Base-by-base conservation (phyloP, 306 rosid genomes). In the Trifolium dubium region DNA sequence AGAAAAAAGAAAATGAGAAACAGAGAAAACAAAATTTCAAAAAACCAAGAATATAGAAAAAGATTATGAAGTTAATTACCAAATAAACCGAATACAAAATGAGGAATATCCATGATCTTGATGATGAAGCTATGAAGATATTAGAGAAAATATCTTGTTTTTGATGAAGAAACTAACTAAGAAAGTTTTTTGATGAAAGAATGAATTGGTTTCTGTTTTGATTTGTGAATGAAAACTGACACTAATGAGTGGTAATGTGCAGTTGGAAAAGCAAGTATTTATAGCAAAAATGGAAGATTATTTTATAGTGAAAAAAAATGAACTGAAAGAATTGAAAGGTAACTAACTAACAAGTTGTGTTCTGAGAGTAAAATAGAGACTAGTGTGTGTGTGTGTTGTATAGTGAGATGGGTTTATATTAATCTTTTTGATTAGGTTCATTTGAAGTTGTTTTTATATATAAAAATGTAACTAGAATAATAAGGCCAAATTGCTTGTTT, bases 21-120 rank as follows among this genome's bases (percentile, higher is more conserved):
- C 65, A 28, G 62, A 73, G 76, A 46, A 19, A 51, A 15, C 31
- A 15, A 5, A 47, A 30, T 63, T 66, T 5, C 8, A 35, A 32
- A 31, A 13, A 39, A 19, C 28, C 29, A 59, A 49, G 47, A 67
- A 40, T 10, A 6, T 10, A n/a, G 34, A 10, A 10, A 6, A 72
- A 40, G 34, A 47, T 28, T 10, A 43, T 17, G 2, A 31, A 4
- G 5, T 18, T 34, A 63, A 40, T 0, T 63, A 94, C 98, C 98
- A 39, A 86, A 81, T 77, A 92, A 62, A 7, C 97, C 98, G 59
- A 94, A 89, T 14, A 60, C 10, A 31, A 60, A 60, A 60, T 60
- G 65, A 31, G 65, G 5, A 60, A 60, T 60, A 60, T 60, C 40
- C 65, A 60, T 60, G 65, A 31, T 60, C 3, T 13, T 31, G 62